A percentile compares a stretch with the other conserved stretches of the same genome.
Conservation (phyloP, 1,284 basidiomycete species). For the Malassezia nana region DNA sequence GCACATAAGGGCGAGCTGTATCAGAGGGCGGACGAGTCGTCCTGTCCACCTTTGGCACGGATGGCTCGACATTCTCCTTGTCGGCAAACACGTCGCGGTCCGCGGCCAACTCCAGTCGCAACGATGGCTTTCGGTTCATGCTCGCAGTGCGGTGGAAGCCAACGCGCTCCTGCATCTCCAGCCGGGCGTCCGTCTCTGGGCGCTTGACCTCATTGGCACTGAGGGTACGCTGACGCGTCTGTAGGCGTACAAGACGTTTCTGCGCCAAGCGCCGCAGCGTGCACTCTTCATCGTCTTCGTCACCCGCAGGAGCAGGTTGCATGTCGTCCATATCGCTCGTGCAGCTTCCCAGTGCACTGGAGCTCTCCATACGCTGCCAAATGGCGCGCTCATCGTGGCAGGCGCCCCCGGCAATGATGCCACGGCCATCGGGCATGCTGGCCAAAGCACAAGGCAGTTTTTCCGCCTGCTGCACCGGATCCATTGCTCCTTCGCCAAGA, state of each 20-base stretch:
- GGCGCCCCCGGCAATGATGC: constrained; percentile 21
- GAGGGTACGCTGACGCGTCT: constrained; percentile 4
- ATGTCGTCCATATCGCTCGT: constrained; percentile 17
- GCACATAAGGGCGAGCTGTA: neutral
- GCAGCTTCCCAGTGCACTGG: constrained; percentile 25
- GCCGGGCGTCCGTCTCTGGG: constrained; percentile 23
- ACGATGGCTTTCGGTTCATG: constrained; percentile 16
- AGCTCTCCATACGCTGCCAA: constrained; percentile 41
- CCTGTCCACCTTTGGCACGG: neutral
- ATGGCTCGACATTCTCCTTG: neutral
- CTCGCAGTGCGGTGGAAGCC: constrained; percentile 5
- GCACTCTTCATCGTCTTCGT: constrained; percentile 42
- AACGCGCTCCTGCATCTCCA: constrained; percentile 21
- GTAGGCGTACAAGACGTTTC: constrained; percentile 17
- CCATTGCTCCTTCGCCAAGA: constrained; percentile 18
- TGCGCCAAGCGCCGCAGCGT: constrained; percentile 38
- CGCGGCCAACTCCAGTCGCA: constrained; percentile 31
- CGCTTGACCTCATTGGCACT: constrained; percentile 6
- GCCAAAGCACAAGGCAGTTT: neutral
- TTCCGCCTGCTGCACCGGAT: neutral
- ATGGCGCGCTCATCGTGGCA: constrained; percentile 18
- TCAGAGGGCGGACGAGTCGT: neutral
- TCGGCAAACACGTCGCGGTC: constrained; percentile 20
- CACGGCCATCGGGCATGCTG: constrained; percentile 18
- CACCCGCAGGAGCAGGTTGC: neutral